These are phyloP conservation scores for Miscanthus lutarioriparius DNA, from an alignment of 176 grass and related monocot genomes.

Conservation along the genomic window DNA sequence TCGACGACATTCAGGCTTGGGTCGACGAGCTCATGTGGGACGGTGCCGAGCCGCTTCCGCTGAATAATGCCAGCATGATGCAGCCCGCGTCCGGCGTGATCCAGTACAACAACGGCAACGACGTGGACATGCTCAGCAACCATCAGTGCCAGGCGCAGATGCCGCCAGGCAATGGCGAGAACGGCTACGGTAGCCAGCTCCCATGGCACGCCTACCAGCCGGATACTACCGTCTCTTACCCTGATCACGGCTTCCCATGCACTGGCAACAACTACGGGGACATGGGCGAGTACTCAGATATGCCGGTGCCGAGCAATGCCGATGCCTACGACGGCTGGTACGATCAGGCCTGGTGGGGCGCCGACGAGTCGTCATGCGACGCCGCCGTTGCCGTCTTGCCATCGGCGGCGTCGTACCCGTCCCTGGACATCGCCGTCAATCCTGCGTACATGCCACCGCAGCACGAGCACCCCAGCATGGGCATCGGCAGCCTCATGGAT, in stretches of 20 bases:
- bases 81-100: not conserved
- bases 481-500: not conserved
- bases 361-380: not conserved
- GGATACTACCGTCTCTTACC: not conserved
- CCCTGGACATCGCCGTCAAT: not conserved
- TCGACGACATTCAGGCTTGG: not conserved
- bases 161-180: slow-evolving; percentile 20
- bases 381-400: not conserved
- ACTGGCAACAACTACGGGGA: not conserved
- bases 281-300: not conserved
- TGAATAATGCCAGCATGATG: not conserved
- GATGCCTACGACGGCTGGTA: not conserved
- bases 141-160: not conserved
- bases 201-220: slow-evolving; percentile 14
- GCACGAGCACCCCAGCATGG: not conserved
- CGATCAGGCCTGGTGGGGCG: not conserved
- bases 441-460: not conserved
- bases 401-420: slow-evolving; percentile 1
- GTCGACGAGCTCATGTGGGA: not conserved
- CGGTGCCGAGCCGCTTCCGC: not conserved
- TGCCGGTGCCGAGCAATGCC: not conserved
- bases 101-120: not conserved
- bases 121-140: slow-evolving; percentile 3
- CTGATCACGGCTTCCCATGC: not conserved
- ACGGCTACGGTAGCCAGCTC: not conserved